Percentiles rank a stretch among this genome's conserved stretches.
These are phyloP conservation scores for Lupinus albus DNA, from an alignment of 306 rosid species.

Conservation along the genomic window DNA sequence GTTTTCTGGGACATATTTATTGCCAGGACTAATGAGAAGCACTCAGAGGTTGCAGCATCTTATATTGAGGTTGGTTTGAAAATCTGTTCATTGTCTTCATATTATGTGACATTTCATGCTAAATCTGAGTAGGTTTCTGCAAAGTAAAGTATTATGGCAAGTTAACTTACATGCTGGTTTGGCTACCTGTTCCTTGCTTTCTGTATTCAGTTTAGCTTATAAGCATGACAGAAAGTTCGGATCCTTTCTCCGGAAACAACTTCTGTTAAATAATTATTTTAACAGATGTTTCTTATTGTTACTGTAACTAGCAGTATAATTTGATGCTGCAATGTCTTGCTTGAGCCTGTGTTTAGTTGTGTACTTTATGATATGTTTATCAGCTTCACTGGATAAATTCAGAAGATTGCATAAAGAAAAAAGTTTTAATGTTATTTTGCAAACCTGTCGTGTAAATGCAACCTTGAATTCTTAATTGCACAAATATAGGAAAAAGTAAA, in stretches of 20 bases:
- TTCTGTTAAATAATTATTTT: neutral
- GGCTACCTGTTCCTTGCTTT: constrained; percentile 17
- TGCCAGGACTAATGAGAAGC: constrained; percentile 98
- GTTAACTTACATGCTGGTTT: constrained; percentile 24
- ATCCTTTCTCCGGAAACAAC: constrained; percentile 1
- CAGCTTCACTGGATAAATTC: neutral
- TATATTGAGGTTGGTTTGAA: constrained; percentile 84
- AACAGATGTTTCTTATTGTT: neutral
- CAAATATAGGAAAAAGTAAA: neutral
- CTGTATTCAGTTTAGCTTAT: neutral
- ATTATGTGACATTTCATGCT: constrained; percentile 17
- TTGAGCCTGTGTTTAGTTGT: too few species aligned
- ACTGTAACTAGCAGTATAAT: constrained; percentile 5
- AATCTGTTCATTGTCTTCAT: neutral
- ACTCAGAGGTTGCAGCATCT: constrained; percentile 97
- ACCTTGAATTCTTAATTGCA: constrained; percentile 4
- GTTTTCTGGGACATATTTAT: constrained; percentile 99
- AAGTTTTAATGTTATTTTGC: neutral
- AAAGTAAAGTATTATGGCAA: neutral
- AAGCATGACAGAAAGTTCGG: neutral
- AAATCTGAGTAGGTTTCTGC: constrained; percentile 9
- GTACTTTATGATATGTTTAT: neutral
- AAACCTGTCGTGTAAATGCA: neutral
- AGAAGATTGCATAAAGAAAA: neutral
- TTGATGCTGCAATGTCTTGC: neutral